These are phyloP conservation scores for Hypoxylon sp. DNA, from an alignment of 2,329 filamentous ascomycete species.

Conservation along the genomic window DNA sequence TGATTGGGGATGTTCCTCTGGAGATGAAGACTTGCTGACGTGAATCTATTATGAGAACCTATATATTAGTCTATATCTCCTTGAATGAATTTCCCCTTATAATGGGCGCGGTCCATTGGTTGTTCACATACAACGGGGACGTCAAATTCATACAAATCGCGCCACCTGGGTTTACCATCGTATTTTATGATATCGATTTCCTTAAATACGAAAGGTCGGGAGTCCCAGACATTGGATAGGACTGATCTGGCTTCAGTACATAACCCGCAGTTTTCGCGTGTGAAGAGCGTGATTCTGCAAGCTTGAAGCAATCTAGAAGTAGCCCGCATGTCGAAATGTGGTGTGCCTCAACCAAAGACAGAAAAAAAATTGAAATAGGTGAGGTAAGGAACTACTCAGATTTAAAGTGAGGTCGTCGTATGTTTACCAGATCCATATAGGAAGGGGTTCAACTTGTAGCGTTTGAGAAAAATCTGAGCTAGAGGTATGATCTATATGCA, in stretches of 20 bases:
- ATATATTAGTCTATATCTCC: conserved; percentile 6
- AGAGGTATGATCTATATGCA: background rate
- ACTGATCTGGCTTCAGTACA: conserved; percentile 78
- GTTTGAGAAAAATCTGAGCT: background rate
- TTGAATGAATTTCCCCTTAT: background rate
- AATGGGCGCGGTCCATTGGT: too few relatives aligned
- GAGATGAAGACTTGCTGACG: conserved; percentile 70
- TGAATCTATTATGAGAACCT: conserved; percentile 66
- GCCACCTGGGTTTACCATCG: conserved; percentile 73
- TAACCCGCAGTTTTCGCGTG: conserved; percentile 78
- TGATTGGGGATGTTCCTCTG: conserved; percentile 67
- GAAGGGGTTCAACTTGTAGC: background rate
- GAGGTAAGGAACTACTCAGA: background rate
- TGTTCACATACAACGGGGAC: conserved; percentile 77
- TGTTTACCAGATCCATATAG: background rate
- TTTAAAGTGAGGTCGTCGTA: background rate
- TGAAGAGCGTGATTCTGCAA: conserved; percentile 81
- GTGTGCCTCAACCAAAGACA: background rate
- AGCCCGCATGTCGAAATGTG: conserved; percentile 63
- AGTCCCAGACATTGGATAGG: conserved; percentile 77
- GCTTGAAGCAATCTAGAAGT: conserved; percentile 66
- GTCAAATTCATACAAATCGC: conserved; percentile 83
- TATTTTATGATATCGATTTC: conserved; percentile 79
- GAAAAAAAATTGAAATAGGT: background rate
- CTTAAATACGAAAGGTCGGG: conserved; percentile 75